phyloP scores from a whole-genome alignment of 164 flowering plant genomes.

The Dillenia suffruticosa region DNA sequence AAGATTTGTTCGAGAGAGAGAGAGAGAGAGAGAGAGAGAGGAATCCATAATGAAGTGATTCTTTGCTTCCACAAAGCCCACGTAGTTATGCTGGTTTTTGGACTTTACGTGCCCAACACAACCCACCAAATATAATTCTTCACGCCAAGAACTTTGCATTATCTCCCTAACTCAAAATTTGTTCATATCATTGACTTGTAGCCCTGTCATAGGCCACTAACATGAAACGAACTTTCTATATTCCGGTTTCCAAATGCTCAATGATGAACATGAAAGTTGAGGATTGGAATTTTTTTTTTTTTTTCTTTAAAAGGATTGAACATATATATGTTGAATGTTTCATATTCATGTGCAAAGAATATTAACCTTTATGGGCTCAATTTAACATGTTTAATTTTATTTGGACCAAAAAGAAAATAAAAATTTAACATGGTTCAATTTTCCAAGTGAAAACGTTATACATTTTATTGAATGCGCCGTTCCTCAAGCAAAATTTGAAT shows the following conservation, averaged over 20 bases:
- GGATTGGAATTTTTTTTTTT: no score
- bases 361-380: no score
- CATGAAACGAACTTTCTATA: neutral
- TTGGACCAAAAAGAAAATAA: no score
- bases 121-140: conserved; percentile 25
- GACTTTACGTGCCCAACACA: conserved; percentile 50
- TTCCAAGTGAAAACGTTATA: no score
- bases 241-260: neutral
- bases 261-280: neutral
- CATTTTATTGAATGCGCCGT: no score
- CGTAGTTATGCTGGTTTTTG: conserved; percentile 16
- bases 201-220: neutral
- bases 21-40: conserved; percentile 3
- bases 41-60: conserved; percentile 9
- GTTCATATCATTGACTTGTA: conserved; percentile 12
- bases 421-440: no score
- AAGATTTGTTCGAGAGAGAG: neutral
- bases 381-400: no score
- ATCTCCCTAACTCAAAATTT: conserved; percentile 9
- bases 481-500: no score
- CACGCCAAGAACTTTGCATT: conserved; percentile 39
- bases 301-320: no score
- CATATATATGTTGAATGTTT: no score
- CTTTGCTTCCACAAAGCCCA: conserved; percentile 25
- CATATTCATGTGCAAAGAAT: no score